Conservation (phyloP, 2,329 filamentous ascomycete genomes). For the Penicillium sp. region DNA sequence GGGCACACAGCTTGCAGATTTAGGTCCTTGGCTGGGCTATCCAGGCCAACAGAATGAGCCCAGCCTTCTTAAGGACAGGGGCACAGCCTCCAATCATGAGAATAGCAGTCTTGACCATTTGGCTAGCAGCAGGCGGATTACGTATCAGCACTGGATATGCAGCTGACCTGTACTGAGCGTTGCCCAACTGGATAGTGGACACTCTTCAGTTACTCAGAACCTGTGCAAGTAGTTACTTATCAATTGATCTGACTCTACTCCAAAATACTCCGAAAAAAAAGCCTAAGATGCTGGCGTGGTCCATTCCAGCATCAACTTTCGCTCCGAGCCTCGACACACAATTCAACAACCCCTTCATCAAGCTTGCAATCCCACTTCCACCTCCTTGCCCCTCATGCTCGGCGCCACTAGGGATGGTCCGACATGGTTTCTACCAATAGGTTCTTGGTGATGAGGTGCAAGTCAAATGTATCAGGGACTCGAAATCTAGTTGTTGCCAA, state of each 20-base stretch:
- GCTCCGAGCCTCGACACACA: neutral
- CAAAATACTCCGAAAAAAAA: neutral
- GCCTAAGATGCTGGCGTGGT: neutral
- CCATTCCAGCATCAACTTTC: neutral
- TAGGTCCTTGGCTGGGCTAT: conserved; percentile 2
- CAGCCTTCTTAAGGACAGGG: neutral
- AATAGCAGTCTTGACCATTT: neutral
- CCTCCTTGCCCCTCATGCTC: neutral
- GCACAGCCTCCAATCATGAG: neutral
- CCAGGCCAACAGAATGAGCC: neutral
- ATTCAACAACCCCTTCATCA: neutral
- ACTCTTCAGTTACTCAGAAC: too few species aligned
- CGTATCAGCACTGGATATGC: neutral
- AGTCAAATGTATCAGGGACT: conserved; percentile 15
- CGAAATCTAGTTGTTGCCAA: neutral
- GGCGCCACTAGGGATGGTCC: conserved; percentile 16
- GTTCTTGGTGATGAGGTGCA: conserved; percentile 19
- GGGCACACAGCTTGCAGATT: conserved; percentile 10
- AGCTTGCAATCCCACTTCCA: neutral
- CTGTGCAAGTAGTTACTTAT: neutral
- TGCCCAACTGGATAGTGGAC: neutral
- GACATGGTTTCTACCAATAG: conserved; percentile 16
- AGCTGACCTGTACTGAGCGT: conserved; percentile 1
- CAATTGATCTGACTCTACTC: neutral
- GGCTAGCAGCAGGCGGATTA: neutral